Evolutionary conservation across 495 filamentous ascomycete genomes (phyloP).

Genomic region (Penicillium pulvis): DNA sequence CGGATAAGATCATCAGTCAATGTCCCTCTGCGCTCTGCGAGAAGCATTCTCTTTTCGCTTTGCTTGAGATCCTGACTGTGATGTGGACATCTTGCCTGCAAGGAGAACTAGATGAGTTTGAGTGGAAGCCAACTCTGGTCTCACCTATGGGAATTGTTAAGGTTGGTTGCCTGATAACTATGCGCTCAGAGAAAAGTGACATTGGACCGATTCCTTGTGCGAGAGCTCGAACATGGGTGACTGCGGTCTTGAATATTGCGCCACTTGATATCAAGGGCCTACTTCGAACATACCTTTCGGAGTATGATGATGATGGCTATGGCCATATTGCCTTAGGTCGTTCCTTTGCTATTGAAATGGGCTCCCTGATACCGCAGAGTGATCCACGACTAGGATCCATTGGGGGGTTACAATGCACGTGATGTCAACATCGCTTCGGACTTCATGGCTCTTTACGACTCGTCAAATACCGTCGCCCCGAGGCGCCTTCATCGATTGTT

Average conservation of each 20-base stretch:
- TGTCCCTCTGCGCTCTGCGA: constrained; percentile 91
- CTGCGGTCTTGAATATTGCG: constrained; percentile 75
- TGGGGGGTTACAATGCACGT: constrained; percentile 65
- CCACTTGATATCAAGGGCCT: constrained; percentile 94
- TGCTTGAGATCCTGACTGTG: constrained; percentile 85
- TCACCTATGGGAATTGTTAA: constrained; percentile 73
- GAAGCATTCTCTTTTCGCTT: constrained; percentile 82
- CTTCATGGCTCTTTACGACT: constrained; percentile 95
- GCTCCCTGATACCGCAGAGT: constrained; percentile 79
- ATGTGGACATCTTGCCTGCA: constrained; percentile 96
- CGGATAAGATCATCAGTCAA: constrained; percentile 78
- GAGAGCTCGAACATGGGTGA: constrained; percentile 81
- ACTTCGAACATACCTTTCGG: constrained; percentile 89
- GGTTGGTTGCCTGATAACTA: constrained; percentile 93
- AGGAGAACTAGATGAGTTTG: constrained; percentile 90
- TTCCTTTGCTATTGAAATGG: constrained; percentile 93
- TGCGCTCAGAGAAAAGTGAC: constrained; percentile 72
- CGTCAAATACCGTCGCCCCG: constrained; percentile 88
- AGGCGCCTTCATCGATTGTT: constrained; percentile 48
- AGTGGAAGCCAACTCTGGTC: constrained; percentile 75
- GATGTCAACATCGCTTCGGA: constrained; percentile 89
- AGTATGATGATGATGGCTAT: constrained; percentile 86
- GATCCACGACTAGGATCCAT: constrained; percentile 82
- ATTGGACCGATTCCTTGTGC: constrained; percentile 72
- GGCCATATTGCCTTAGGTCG: constrained; percentile 91